phyloP scores from a whole-genome alignment of 2,329 filamentous ascomycete species.

The Ophiobolus disseminans region DNA sequence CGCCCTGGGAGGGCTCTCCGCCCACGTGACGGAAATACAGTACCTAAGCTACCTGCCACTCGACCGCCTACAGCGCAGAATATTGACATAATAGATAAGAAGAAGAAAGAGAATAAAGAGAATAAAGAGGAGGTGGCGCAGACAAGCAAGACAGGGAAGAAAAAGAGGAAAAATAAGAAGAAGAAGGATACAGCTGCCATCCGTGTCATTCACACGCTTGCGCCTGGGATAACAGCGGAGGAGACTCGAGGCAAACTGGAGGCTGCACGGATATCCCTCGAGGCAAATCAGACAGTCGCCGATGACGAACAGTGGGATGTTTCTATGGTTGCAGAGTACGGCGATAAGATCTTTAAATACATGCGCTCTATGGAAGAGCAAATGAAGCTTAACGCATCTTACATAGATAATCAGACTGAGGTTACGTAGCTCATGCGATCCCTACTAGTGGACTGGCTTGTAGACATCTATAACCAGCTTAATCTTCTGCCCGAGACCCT shows the following conservation, averaged over 20 bases:
- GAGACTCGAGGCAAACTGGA: conserved; percentile 77
- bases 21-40: conserved; percentile 74
- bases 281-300: conserved; percentile 69
- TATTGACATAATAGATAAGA: conserved; percentile 64
- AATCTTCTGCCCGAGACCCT: conserved; percentile 90
- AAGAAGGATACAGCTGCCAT: conserved; percentile 79
- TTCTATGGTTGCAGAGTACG: conserved; percentile 97
- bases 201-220: conserved; percentile 70
- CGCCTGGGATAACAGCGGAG: conserved; percentile 73
- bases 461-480: conserved; percentile 94
- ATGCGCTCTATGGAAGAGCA: conserved; percentile 87
- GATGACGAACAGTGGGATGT: conserved; percentile 93
- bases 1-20: conserved; percentile 67
- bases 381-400: conserved; percentile 87
- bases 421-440: conserved; percentile 99
- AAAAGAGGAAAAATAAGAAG: conserved; percentile 75
- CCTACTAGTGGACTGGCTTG: conserved; percentile 96
- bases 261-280: conserved; percentile 69
- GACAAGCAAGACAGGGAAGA: conserved; percentile 67
- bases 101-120: conserved; percentile 45
- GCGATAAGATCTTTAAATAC: conserved; percentile 95
- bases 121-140: conserved; percentile 47
- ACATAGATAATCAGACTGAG: conserved; percentile 97
- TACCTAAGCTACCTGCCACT: conserved; percentile 49
- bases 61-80: conserved; percentile 77